phyloP scores from a whole-genome alignment of 2,329 filamentous ascomycete species.

The Mollisia scopiformis region DNA sequence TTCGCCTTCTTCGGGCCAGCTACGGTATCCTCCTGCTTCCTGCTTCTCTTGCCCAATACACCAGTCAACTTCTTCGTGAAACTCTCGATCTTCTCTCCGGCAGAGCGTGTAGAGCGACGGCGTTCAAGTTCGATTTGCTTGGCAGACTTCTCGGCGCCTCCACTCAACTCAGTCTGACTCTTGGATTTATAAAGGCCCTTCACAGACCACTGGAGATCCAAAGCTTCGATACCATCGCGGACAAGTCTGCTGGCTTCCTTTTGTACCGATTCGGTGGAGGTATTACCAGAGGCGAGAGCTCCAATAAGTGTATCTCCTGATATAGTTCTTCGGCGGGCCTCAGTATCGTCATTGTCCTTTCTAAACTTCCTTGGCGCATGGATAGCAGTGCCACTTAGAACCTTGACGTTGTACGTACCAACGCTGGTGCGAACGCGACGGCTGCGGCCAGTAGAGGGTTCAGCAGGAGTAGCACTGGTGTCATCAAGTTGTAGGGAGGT shows the following conservation, averaged over 20 bases:
- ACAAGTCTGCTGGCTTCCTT: conserved; percentile 35
- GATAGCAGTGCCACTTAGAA: conserved; percentile 62
- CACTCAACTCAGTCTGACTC: conserved; percentile 27
- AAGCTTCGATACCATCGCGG: conserved; percentile 49
- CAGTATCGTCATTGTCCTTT: conserved; percentile 42
- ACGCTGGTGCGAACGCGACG: conserved; percentile 58
- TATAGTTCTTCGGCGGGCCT: conserved; percentile 47
- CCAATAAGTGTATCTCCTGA: conserved; percentile 41
- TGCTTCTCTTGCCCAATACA: conserved; percentile 62
- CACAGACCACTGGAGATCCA: conserved; percentile 48
- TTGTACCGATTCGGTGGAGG: conserved; percentile 27
- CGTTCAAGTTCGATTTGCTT: conserved; percentile 34
- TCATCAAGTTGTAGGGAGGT: conserved; percentile 39
- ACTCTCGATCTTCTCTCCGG: conserved; percentile 44
- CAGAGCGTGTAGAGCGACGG: conserved; percentile 45
- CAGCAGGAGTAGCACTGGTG: conserved; percentile 5
- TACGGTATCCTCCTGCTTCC: conserved; percentile 48
- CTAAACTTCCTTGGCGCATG: conserved; percentile 48
- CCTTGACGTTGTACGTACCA: conserved; percentile 68
- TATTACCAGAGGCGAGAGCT: conserved; percentile 36
- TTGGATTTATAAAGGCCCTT: conserved; percentile 41
- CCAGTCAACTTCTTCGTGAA: conserved; percentile 50
- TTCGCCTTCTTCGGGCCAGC: conserved; percentile 50
- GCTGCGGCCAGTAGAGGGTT: conserved; percentile 45
- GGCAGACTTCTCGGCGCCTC: conserved; percentile 34